Base-by-base conservation (phyloP, 2,329 filamentous ascomycete species). In the Emmonsiellopsis sp. region DNA sequence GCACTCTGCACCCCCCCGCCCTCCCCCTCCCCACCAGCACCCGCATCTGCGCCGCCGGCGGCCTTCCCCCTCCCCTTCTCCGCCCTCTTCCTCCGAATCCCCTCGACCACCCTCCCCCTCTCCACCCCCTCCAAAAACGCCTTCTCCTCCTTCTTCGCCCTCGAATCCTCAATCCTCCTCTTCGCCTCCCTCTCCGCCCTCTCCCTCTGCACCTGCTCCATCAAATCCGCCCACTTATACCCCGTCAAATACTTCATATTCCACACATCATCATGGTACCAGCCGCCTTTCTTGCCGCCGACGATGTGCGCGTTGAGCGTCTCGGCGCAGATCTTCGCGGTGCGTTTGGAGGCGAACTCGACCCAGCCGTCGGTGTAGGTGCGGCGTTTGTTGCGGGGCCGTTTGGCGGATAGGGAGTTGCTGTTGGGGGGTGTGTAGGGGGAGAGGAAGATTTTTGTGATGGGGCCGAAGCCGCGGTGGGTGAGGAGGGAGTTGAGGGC, bases 341-440 rank as follows among this genome's bases (percentile, higher is more conserved):
- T 69, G 55, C 68, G 70, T 55, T 74, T 74, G 32, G 70, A 71
- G n/a, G 62, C 66, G 53, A 75, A 74, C 51, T 75, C 72, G 10
- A 75, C 66, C 73, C 73, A 75, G 5, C 73, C 73, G 57, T 75
- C 73, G 2, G 68, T 63, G 57, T 74, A 75, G 3, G 65, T 67
- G 39, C 63, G 61, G 52, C 71, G 65, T 56, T 71, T 72, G 55
- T 72, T 73, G 43, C 64, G 67, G n/a, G 62, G 60, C 37, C 58
- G 60, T 37, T 53, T 51, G 52, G 47, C 58, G 21, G 61, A 60
- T 17, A 53, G 54, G 14, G 47, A 50, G 32, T 27, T 21, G 27
- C 46, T 27, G 11, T 57, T 58, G 45, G 60, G 60, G 37, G 62
- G 62, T 9, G 69, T 63, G 21, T 63, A 64, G 0, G 73, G 73